Evolutionary conservation across 139 green algal genomes (phyloP).

Genomic region (Closterium sp.): DNA sequence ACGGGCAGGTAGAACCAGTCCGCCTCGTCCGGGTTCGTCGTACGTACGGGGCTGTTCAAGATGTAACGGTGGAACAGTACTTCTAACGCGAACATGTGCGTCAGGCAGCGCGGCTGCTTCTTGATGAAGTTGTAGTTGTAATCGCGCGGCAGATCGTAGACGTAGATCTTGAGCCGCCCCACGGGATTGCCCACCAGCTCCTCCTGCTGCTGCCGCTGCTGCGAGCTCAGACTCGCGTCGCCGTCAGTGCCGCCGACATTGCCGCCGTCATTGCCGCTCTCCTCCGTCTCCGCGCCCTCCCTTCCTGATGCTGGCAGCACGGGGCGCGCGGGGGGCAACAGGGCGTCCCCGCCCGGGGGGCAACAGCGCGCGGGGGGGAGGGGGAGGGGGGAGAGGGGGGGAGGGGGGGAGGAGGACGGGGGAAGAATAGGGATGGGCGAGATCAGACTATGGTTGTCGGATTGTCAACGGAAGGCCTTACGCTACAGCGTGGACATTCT

Average conservation of each 20-base stretch:
- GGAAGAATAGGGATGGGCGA: too few species aligned
- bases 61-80: slow-evolving; percentile 26
- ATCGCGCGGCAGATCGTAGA: slow-evolving; percentile 31
- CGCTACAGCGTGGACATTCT: too few species aligned
- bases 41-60: slow-evolving; percentile 25
- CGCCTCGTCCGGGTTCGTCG: slow-evolving; percentile 17
- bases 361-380: neutral
- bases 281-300: neutral
- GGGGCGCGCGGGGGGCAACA: neutral
- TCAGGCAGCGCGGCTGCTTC: slow-evolving; percentile 29
- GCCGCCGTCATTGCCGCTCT: neutral
- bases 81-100: slow-evolving; percentile 37
- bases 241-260: neutral
- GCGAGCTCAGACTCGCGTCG: neutral
- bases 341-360: neutral
- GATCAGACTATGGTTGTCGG: too few species aligned
- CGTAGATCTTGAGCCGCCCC: slow-evolving; percentile 25
- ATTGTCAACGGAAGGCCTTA: too few species aligned
- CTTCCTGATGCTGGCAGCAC: neutral
- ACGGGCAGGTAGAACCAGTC: slow-evolving; percentile 45
- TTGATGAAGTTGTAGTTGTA: slow-evolving; percentile 23
- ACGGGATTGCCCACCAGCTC: slow-evolving; percentile 12
- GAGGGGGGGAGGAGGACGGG: too few species aligned
- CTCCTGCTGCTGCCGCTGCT: neutral
- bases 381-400: too few species aligned